Percentiles rank a stretch among this genome's conserved stretches.
Conservation (phyloP, 371 early-diverging fungal genomes). For the Parasitella parasitica region DNA sequence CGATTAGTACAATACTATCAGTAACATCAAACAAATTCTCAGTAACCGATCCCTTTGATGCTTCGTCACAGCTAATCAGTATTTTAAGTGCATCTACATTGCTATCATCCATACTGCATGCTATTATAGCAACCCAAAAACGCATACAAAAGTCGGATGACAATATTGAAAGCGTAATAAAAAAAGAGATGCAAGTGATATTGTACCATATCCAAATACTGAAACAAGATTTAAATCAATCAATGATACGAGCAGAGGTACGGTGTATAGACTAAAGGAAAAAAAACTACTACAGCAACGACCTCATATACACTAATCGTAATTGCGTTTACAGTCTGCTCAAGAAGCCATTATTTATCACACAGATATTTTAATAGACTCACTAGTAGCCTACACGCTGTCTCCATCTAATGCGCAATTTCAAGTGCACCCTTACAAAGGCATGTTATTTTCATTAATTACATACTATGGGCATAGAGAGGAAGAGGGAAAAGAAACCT, state of each 20-base stretch:
- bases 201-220: conserved; percentile 18
- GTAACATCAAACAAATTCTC: neutral
- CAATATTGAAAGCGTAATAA: conserved; percentile 16
- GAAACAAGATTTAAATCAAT: conserved; percentile 8
- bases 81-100: conserved; percentile 15
- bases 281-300: too few species aligned
- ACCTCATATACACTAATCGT: too few species aligned
- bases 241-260: neutral
- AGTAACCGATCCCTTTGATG: neutral
- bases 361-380: conserved; percentile 7
- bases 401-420: conserved; percentile 6
- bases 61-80: conserved; percentile 8
- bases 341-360: conserved; percentile 20
- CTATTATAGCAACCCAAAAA: conserved; percentile 11
- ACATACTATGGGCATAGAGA: neutral
- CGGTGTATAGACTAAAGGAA: too few species aligned
- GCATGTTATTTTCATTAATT: conserved; percentile 5
- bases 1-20: conserved; percentile 5
- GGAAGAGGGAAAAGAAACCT: neutral
- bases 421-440: conserved; percentile 17
- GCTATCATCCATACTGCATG: conserved; percentile 12
- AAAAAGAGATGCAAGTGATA: conserved; percentile 15
- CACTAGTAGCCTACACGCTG: conserved; percentile 9
- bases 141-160: conserved; percentile 10
- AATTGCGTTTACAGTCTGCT: conserved; percentile 3